Conservation (phyloP, 495 filamentous ascomycete species). For the Tuber magnatum region DNA sequence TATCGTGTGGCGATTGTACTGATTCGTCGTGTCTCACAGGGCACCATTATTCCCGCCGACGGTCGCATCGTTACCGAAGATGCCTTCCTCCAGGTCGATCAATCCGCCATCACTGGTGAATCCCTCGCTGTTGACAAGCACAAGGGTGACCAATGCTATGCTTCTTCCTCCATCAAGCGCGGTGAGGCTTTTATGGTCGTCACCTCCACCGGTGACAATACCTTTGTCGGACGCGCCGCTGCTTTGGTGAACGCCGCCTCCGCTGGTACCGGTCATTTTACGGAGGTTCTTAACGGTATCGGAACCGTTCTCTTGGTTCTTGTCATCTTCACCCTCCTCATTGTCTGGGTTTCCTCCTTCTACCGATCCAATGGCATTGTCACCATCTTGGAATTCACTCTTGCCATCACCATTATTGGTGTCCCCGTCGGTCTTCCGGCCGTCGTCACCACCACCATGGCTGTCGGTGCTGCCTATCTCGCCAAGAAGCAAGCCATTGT, state of each 20-base stretch:
- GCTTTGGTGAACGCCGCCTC: constrained; percentile 71
- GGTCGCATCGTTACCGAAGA: constrained; percentile 72
- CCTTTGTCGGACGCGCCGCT: constrained; percentile 82
- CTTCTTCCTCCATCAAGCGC: constrained; percentile 84
- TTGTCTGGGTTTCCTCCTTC: constrained; percentile 80
- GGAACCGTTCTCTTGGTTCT: constrained; percentile 74
- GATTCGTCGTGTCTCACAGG: constrained; percentile 40
- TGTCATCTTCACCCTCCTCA: constrained; percentile 68
- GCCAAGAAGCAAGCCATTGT: constrained; percentile 95
- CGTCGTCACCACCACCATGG: constrained; percentile 93
- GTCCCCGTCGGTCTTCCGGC: constrained; percentile 94
- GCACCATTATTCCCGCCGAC: constrained; percentile 84
- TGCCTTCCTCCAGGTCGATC: constrained; percentile 81
- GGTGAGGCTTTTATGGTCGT: constrained; percentile 75
- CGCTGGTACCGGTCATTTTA: constrained; percentile 73
- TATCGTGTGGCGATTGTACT: constrained; percentile 33
- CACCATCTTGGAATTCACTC: constrained; percentile 72
- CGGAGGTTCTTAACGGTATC: constrained; percentile 76
- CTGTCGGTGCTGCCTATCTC: constrained; percentile 87
- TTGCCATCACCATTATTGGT: constrained; percentile 83
- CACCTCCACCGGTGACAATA: constrained; percentile 75
- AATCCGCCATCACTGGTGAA: constrained; percentile 86
- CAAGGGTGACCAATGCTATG: constrained; percentile 67
- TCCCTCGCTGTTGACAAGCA: constrained; percentile 86
- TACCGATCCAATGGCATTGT: constrained; percentile 75